A percentile compares a stretch with the other conserved stretches of the same genome.
Evolutionary conservation across 306 rosid species (phyloP).

Genomic region (Amphicarpaea edgeworthii): DNA sequence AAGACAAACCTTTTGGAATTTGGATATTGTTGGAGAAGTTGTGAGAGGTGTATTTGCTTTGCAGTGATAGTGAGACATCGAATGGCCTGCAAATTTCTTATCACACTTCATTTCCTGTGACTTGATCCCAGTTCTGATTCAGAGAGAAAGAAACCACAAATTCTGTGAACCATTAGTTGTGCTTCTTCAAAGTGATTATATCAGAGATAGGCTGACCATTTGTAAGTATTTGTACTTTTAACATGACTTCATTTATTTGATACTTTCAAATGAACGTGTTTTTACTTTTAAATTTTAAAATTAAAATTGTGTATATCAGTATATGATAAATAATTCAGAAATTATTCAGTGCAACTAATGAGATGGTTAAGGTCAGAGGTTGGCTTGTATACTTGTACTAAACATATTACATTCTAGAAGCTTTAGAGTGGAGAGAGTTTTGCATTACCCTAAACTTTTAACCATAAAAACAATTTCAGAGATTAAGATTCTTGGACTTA

Average conservation of each 20-base stretch:
- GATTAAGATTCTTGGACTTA: not conserved
- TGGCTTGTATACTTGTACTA: not conserved
- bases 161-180: constrained; percentile 13
- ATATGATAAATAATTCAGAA: constrained; percentile 9
- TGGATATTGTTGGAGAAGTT: constrained; percentile 28
- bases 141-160: constrained; percentile 32
- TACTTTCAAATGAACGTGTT: constrained; percentile 21
- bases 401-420: not conserved
- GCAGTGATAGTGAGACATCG: constrained; percentile 18
- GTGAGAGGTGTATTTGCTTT: constrained; percentile 25
- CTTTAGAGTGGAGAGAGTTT: not conserved
- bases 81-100: constrained; percentile 12
- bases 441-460: not conserved
- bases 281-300: not conserved
- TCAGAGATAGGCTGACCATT: constrained; percentile 22
- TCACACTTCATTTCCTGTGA: constrained; percentile 13
- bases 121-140: not conserved
- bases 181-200: constrained; percentile 38
- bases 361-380: not conserved
- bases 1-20: constrained; percentile 6
- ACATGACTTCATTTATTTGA: constrained; percentile 16
- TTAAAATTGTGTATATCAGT: no score
- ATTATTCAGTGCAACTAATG: constrained; percentile 5
- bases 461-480: not conserved
- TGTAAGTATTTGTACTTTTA: constrained; percentile 34